These are phyloP conservation scores for Phytophthora tentaculata DNA, from an alignment of 352 stramenopile species.

Conservation along the genomic window DNA sequence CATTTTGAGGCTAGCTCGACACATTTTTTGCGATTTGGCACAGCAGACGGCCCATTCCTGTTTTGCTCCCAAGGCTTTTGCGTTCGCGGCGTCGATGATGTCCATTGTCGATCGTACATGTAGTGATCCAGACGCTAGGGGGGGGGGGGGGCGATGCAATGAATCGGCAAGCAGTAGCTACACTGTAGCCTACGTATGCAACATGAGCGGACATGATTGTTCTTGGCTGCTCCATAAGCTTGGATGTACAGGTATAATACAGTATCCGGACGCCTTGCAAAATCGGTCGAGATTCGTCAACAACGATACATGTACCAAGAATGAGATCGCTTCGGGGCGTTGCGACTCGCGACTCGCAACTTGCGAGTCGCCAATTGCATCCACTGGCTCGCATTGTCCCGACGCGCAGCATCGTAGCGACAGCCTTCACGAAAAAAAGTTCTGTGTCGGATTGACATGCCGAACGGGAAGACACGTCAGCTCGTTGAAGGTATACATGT, in stretches of 20 bases:
- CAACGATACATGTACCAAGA: constrained; percentile 12
- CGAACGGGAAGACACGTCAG: neutral
- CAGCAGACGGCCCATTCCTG: constrained; percentile 4
- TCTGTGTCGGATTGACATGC: constrained; percentile 2
- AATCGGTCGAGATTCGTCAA: constrained; percentile 14
- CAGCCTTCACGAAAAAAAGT: constrained; percentile 22
- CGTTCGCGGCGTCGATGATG: constrained; percentile 1
- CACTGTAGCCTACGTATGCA: too few relatives aligned
- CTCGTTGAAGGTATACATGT: constrained; percentile 17
- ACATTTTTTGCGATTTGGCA: constrained; percentile 23
- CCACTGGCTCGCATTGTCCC: neutral
- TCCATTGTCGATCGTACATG: too few relatives aligned
- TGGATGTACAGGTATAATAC: too few relatives aligned
- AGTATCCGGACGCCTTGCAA: constrained; percentile 2
- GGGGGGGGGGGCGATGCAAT: neutral
- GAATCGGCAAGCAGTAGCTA: neutral
- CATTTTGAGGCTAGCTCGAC: too few relatives aligned
- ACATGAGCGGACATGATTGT: neutral
- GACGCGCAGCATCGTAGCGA: neutral
- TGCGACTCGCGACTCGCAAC: too few relatives aligned
- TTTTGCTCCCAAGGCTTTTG: constrained; percentile 12
- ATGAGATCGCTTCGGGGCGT: constrained; percentile 15
- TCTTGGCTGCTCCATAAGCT: too few relatives aligned
- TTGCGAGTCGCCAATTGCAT: constrained; percentile 18
- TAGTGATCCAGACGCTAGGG: constrained; percentile 18